phyloP scores from a whole-genome alignment of 2,329 filamentous ascomycete species.

The Reticulascus tulasneorum region DNA sequence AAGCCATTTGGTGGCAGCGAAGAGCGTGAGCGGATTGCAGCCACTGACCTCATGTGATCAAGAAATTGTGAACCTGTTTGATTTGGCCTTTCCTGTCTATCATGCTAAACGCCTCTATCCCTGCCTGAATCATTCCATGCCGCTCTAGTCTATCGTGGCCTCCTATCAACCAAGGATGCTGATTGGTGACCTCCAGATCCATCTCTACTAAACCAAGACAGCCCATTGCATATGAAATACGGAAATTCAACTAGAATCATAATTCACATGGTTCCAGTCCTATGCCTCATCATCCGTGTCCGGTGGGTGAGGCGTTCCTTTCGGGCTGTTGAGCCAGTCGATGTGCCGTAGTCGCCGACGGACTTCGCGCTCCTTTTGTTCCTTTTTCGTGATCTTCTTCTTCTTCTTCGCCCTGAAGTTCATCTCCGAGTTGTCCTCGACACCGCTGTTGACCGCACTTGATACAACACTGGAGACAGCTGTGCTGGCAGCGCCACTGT shows the following conservation, averaged over 20 bases:
- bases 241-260: not conserved
- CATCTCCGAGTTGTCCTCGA: constrained; percentile 73
- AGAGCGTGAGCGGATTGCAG: too few relatives aligned
- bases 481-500: constrained; percentile 53
- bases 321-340: constrained; percentile 78
- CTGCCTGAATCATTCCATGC: too few relatives aligned
- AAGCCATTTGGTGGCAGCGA: too few relatives aligned
- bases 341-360: constrained; percentile 83
- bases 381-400: constrained; percentile 98
- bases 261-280: constrained; percentile 5
- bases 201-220: not conserved
- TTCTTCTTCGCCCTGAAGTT: constrained; percentile 90
- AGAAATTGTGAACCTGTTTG: too few relatives aligned
- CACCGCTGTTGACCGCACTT: constrained; percentile 74
- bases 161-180: too few relatives aligned
- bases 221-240: not conserved
- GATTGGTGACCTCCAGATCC: too few relatives aligned
- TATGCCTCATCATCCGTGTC: constrained; percentile 74
- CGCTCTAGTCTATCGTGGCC: too few relatives aligned
- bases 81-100: too few relatives aligned
- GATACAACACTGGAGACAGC: constrained; percentile 52
- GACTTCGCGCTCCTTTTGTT: constrained; percentile 89
- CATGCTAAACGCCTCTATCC: constrained; percentile 3
- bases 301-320: constrained; percentile 72
- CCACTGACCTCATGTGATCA: too few relatives aligned